Evolutionary conservation across 1,139 yeast genomes (phyloP).

Genomic region (Sugiyamaella sp.): DNA sequence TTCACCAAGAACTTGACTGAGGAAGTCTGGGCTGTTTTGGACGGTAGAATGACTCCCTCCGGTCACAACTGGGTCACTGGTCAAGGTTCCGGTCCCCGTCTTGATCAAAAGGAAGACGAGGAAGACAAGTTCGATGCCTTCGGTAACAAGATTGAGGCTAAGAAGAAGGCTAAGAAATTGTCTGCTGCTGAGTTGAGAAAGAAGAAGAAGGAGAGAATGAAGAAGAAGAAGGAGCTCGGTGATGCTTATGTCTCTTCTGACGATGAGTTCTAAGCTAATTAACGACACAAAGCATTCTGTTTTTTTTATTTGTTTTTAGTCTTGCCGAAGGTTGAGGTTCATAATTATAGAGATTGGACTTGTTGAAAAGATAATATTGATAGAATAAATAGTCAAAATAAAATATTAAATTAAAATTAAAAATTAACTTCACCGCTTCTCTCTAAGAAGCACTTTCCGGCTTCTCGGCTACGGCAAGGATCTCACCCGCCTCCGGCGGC

Average conservation of each 20-base stretch:
- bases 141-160: constrained; percentile 99
- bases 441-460: not conserved
- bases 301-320: constrained; percentile 16
- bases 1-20: constrained; percentile 99
- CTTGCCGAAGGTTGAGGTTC: constrained; percentile 13
- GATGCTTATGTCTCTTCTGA: constrained; percentile 98
- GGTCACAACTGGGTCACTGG: constrained; percentile 99
- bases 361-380: constrained; percentile 11
- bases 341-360: constrained; percentile 17
- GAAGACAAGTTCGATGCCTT: constrained; percentile 99
- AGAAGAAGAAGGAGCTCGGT: constrained; percentile 99
- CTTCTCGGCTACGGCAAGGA: not conserved
- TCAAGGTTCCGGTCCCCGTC: constrained; percentile 99
- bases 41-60: constrained; percentile 98
- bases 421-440: not conserved
- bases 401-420: constrained; percentile 2
- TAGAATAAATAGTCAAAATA: constrained; percentile 13
- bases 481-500: too few species aligned
- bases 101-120: constrained; percentile 92
- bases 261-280: constrained; percentile 58
- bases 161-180: constrained; percentile 96
- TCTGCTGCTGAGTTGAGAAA: constrained; percentile 99
- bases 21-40: constrained; percentile 99
- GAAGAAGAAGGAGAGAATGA: constrained; percentile 99
- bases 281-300: constrained; percentile 6